A percentile compares a stretch with the other conserved stretches of the same genome.
phyloP scores from a whole-genome alignment of 306 rosid genomes.

The Aeschynomene evenia region DNA sequence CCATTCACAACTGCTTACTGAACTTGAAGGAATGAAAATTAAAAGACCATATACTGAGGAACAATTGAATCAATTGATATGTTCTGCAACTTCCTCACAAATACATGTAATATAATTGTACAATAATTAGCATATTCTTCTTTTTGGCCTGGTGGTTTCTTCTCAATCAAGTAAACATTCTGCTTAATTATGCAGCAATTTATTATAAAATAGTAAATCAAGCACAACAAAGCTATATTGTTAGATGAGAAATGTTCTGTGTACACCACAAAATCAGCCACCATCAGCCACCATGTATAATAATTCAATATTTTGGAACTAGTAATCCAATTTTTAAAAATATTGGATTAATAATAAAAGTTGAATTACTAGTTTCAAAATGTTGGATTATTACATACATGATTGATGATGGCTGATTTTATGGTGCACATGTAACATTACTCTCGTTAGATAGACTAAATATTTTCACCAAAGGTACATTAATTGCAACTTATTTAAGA shows the following conservation, averaged over 20 bases:
- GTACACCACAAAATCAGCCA: too few relatives aligned
- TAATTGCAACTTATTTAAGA: neutral
- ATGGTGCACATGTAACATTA: too few relatives aligned
- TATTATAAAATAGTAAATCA: neutral
- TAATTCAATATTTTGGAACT: too few relatives aligned
- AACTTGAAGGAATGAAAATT: neutral
- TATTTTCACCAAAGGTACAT: slow-evolving; percentile 12
- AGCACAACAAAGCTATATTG: neutral
- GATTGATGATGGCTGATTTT: too few relatives aligned
- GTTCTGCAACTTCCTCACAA: neutral
- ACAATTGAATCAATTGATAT: neutral
- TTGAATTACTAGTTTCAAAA: too few relatives aligned
- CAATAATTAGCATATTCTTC: neutral
- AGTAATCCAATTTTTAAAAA: too few relatives aligned
- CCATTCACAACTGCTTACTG: neutral
- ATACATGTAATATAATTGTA: neutral
- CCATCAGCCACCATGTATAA: too few relatives aligned
- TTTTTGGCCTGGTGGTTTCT: neutral
- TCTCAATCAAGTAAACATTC: neutral
- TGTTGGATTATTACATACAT: too few relatives aligned
- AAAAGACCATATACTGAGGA: neutral
- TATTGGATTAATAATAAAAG: too few relatives aligned
- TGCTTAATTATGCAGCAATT: neutral
- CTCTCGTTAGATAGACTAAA: too few relatives aligned
- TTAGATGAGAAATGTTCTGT: too few relatives aligned